Evolutionary conservation across 805 yeast species (phyloP), one percentile per base, ranked within the genome.

Genomic region (Ogataea ganodermae): DNA sequence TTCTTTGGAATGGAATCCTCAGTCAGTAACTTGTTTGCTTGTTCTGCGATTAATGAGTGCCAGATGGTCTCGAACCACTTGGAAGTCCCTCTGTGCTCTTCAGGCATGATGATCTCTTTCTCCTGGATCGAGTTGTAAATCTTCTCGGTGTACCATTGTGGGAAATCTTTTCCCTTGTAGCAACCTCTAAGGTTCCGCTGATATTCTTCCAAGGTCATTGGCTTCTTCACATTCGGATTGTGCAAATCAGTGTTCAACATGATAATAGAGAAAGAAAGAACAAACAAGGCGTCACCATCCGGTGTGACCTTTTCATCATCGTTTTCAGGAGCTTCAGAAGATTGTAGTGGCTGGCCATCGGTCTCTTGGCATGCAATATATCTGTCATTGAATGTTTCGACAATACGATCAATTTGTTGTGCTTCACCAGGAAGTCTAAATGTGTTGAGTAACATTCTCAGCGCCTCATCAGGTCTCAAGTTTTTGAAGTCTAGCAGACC

Each of bases 391-490:
- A 94, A 94, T 5, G 81, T 73, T 59, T 92, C 97, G 23, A 94
- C 85, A 13, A 92, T 80, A 59, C 97, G 78, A 65, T 94, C 99
- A 63, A 94, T 94, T 65, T 89, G 97, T 61, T 90, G 98, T 0
- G 97, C 86, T 68, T 94, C 99, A 50, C 99, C 99, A 1, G 98
- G 98, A 41, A 94, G 74, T 65, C 99, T 79, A 62, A 94, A 92
- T 17, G 86, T 79, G 47, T 87, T 86, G 55, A 95, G 73, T 50
- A 94, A 66, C 46, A 87, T 75, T 59, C 99, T 78, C 44, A 94
- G 72, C 0, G 97, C 97, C 66, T 92, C 97, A 66, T 94, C 99
- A 2, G 95, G 92, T 60, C 99, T 75, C 56, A 86, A 71, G 16
- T 80, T 85, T 30, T 74, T 71, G 62, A 91, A 91, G 48, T 91